Percentiles rank a stretch among this genome's conserved stretches.
phyloP scores from a whole-genome alignment of 2,329 filamentous ascomycete genomes.

The Talaromyces sp. region DNA sequence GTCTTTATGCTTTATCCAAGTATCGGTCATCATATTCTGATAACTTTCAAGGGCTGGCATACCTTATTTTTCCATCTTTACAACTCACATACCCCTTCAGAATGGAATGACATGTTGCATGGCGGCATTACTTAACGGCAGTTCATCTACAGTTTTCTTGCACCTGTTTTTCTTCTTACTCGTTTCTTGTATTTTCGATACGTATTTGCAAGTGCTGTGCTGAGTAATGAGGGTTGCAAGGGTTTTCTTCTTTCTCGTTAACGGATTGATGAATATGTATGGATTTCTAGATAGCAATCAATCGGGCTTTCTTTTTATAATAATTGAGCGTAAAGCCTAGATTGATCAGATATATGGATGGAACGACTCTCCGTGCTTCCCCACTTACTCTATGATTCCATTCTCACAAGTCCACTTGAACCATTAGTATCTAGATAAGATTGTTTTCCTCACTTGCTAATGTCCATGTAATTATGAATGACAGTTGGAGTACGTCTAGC shows the following conservation, averaged over 20 bases:
- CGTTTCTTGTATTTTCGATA: background rate
- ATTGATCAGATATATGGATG: no score
- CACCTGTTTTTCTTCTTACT: background rate
- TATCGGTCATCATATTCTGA: background rate
- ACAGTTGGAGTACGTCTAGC: background rate
- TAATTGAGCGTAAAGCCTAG: no score
- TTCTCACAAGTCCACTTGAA: no score
- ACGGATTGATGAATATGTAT: conserved; percentile 7
- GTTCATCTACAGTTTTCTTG: conserved; percentile 10
- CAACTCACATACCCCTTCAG: conserved; percentile 11
- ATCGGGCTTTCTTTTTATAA: background rate
- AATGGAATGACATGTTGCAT: conserved; percentile 17
- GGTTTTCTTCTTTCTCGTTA: conserved; percentile 2
- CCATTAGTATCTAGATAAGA: no score
- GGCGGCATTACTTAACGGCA: conserved; percentile 17
- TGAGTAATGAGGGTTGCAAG: conserved; percentile 4
- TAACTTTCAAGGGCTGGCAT: background rate
- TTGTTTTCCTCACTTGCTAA: no score
- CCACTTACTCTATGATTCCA: no score
- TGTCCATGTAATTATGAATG: background rate
- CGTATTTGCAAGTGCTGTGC: background rate
- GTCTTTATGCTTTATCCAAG: background rate
- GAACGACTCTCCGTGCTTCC: no score
- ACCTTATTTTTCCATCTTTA: background rate
- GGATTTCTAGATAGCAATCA: conserved; percentile 17